A percentile compares a stretch with the other conserved stretches of the same genome.
phyloP scores from a whole-genome alignment of 805 yeast species.

The Torulaspora franciscae region DNA sequence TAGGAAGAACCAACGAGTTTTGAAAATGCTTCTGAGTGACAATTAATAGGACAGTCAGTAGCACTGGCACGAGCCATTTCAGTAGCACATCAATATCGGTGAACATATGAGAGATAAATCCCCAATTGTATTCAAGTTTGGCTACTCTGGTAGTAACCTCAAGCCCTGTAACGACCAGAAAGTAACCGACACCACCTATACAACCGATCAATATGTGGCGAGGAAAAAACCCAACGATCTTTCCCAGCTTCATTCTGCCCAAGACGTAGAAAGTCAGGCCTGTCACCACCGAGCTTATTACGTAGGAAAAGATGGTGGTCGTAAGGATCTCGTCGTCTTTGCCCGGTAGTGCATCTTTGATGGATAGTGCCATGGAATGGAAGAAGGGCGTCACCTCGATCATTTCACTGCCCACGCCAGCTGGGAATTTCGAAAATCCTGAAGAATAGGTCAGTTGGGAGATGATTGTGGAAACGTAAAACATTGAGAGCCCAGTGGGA shows the following conservation, averaged over 20 bases:
- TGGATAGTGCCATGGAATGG: conserved; percentile 84
- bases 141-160: conserved; percentile 85
- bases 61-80: conserved; percentile 69
- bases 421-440: conserved; percentile 84
- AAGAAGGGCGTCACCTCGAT: conserved; percentile 98
- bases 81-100: conserved; percentile 40
- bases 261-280: conserved; percentile 73
- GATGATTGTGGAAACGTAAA: conserved; percentile 84
- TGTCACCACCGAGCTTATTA: conserved; percentile 76
- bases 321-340: conserved; percentile 64
- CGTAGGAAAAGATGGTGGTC: conserved; percentile 83
- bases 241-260: conserved; percentile 78
- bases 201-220: conserved; percentile 94
- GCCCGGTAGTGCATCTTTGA: conserved; percentile 40
- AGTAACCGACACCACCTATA: conserved; percentile 97
- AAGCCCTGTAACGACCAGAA: conserved; percentile 80
- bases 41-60: conserved; percentile 57
- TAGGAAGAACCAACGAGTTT: conserved; percentile 74
- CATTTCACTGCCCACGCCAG: conserved; percentile 98
- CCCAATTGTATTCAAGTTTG: conserved; percentile 58
- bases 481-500: conserved; percentile 88
- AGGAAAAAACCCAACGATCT: conserved; percentile 91
- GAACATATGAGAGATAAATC: conserved; percentile 47
- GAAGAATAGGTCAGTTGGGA: conserved; percentile 83
- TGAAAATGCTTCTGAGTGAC: conserved; percentile 54